Conservation (phyloP, 2,329 filamentous ascomycete species). For the Exophiala dermatitidis region DNA sequence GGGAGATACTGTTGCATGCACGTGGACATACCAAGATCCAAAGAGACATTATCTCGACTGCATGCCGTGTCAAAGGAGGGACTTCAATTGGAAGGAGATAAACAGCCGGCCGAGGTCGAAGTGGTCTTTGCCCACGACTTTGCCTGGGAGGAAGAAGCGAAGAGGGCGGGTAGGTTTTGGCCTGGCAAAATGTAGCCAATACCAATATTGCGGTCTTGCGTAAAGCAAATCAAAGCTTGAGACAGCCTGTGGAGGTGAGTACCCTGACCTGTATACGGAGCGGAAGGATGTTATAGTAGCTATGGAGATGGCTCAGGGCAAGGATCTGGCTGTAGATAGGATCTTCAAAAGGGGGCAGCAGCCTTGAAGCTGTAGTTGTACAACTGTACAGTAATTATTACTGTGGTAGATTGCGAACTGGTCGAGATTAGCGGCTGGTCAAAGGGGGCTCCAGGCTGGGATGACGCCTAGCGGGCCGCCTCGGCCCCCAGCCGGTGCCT, state of each 20-base stretch:
- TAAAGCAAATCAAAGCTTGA: too few relatives aligned
- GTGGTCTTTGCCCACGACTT: slow-evolving; percentile 32
- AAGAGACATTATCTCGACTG: slow-evolving; percentile 26
- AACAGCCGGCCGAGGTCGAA: slow-evolving; percentile 27
- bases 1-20: slow-evolving; percentile 30
- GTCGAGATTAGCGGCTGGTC: background rate
- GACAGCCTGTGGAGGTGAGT: too few relatives aligned
- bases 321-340: slow-evolving; percentile 5
- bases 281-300: slow-evolving; percentile 3
- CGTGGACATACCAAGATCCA: slow-evolving; percentile 25
- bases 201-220: too few relatives aligned
- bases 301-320: background rate
- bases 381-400: too few relatives aligned
- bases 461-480: too few relatives aligned
- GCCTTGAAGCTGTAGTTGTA: too few relatives aligned
- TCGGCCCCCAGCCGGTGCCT: too few relatives aligned
- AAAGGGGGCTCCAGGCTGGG: background rate
- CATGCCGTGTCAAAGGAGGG: slow-evolving; percentile 19
- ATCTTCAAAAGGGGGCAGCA: too few relatives aligned
- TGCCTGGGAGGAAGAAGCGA: slow-evolving; percentile 28
- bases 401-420: background rate
- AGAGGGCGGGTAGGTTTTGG: slow-evolving; percentile 20
- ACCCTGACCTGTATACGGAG: slow-evolving; percentile 1
- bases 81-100: slow-evolving; percentile 12
- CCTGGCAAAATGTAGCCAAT: slow-evolving; percentile 9